Evolutionary conservation across 73 alveolate genomes (phyloP).

Genomic region (Breviolum minutum): DNA sequence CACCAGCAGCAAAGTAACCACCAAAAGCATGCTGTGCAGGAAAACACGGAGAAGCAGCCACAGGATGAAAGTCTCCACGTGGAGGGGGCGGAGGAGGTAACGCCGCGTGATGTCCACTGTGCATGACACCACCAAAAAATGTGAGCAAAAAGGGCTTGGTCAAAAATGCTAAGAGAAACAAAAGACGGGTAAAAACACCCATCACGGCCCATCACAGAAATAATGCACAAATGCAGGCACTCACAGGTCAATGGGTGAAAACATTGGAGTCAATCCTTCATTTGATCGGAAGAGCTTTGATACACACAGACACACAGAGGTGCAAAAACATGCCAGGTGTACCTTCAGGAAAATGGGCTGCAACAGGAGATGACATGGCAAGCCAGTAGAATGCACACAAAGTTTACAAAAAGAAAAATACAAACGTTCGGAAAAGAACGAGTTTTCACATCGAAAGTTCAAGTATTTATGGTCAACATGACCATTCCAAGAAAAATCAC

Average conservation of each 20-base stretch:
- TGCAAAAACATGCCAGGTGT: neutral
- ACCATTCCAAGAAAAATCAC: too few relatives aligned
- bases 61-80: constrained; percentile 2
- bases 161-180: neutral
- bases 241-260: neutral
- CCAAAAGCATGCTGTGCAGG: too few relatives aligned
- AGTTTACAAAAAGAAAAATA: too few relatives aligned
- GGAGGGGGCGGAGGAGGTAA: constrained; percentile 31
- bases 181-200: neutral
- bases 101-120: neutral
- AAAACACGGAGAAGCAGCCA: neutral
- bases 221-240: neutral
- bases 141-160: neutral
- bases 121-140: neutral
- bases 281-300: neutral
- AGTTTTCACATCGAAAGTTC: too few relatives aligned
- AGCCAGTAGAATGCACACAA: too few relatives aligned
- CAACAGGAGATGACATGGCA: too few relatives aligned
- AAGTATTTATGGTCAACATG: too few relatives aligned
- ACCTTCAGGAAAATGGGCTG: neutral
- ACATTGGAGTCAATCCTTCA: too few relatives aligned
- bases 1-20: neutral
- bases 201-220: too few relatives aligned
- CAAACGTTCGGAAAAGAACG: too few relatives aligned
- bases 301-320: neutral